A percentile compares a stretch with the other conserved stretches of the same genome.
Evolutionary conservation across 2,329 filamentous ascomycete genomes (phyloP).

Genomic region (Fusarium graminum): DNA sequence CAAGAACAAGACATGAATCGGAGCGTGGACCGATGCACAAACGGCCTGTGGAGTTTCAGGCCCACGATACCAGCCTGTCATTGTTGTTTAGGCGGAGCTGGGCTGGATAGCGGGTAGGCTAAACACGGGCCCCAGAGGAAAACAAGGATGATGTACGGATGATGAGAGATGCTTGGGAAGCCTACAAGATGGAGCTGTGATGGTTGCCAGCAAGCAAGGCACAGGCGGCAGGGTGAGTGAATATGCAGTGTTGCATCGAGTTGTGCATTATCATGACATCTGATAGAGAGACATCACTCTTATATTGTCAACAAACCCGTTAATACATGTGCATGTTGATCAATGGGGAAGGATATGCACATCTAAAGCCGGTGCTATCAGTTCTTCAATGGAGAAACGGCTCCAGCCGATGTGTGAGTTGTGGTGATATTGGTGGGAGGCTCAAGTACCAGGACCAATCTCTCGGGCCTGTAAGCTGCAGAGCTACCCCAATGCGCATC

Average conservation of each 20-base stretch:
- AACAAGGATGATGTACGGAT: conserved; percentile 35
- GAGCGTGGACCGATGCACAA: conserved; percentile 32
- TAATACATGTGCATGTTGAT: conserved; percentile 16
- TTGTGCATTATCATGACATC: background rate
- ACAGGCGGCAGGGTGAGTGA: background rate
- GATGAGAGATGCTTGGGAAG: conserved; percentile 20
- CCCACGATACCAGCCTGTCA: conserved; percentile 28
- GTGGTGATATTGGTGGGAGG: conserved; percentile 13
- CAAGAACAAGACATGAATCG: conserved; percentile 23
- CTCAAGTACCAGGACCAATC: conserved; percentile 11
- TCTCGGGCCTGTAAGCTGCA: conserved; percentile 13
- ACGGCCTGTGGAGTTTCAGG: conserved; percentile 28
- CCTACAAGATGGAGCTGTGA: conserved; percentile 15
- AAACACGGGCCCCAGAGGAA: conserved; percentile 41
- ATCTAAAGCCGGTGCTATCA: conserved; percentile 6
- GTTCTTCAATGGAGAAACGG: conserved; percentile 16
- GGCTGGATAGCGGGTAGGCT: conserved; percentile 45
- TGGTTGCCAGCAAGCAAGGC: conserved; percentile 11
- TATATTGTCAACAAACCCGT: background rate
- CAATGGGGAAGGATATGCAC: conserved; percentile 33
- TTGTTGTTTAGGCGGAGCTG: conserved; percentile 32
- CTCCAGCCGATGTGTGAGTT: conserved; percentile 9
- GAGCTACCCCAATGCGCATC: conserved; percentile 10
- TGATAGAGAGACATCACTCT: conserved; percentile 5
- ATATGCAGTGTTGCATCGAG: conserved; percentile 4